These are phyloP conservation scores for Sedum album DNA, from an alignment of 164 flowering plant species.

Conservation along the genomic window DNA sequence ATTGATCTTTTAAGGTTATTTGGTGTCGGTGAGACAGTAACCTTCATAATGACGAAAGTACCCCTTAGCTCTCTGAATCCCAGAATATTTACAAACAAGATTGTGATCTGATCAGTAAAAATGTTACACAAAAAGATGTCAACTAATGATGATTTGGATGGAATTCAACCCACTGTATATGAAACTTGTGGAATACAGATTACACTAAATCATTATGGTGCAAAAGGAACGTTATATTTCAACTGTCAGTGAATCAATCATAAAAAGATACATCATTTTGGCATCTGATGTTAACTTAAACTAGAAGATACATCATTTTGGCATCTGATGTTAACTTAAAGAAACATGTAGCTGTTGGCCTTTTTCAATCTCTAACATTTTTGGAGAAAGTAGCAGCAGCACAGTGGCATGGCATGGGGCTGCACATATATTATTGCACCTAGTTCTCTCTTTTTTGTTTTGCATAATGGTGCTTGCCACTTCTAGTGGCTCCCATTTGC, in stretches of 20 bases:
- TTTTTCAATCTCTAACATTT: neutral
- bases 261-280: neutral
- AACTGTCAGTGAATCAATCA: neutral
- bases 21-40: neutral
- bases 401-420: neutral
- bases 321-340: neutral
- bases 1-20: too few relatives aligned
- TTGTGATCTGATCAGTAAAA: neutral
- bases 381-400: neutral
- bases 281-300: neutral
- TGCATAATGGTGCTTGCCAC: conserved; percentile 2
- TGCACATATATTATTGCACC: too few relatives aligned
- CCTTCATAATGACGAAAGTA: too few relatives aligned
- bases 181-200: neutral
- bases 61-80: too few relatives aligned
- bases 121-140: too few relatives aligned
- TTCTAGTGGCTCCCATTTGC: too few relatives aligned
- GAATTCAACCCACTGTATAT: neutral
- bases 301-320: neutral
- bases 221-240: neutral
- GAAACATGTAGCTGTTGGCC: neutral
- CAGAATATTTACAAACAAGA: too few relatives aligned
- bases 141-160: neutral
- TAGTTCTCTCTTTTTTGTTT: neutral
- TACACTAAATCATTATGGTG: neutral